These are phyloP conservation scores for Penicillium cosmopolitanum DNA, from an alignment of 495 filamentous ascomycete species.

Conservation along the genomic window DNA sequence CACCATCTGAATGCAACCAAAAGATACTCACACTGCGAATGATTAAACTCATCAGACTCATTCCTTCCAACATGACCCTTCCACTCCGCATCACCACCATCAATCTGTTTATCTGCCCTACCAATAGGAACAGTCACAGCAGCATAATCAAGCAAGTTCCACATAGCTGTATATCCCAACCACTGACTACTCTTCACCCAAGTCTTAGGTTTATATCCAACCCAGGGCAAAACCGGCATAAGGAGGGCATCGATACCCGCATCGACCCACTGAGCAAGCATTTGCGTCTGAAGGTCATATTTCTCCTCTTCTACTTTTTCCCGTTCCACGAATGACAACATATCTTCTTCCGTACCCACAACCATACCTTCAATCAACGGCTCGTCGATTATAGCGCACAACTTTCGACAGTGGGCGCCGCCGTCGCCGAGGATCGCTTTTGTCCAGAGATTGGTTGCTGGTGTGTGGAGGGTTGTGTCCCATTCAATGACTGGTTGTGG, in stretches of 20 bases:
- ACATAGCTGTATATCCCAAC: slow-evolving; percentile 65
- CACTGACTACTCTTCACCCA: slow-evolving; percentile 58
- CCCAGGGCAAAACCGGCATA: slow-evolving; percentile 57
- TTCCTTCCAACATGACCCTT: slow-evolving; percentile 35
- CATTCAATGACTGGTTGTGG: slow-evolving; percentile 43
- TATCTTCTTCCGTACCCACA: slow-evolving; percentile 33
- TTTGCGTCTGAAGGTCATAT: slow-evolving; percentile 27
- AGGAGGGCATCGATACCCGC: slow-evolving; percentile 66
- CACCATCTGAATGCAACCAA: background rate
- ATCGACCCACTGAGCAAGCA: slow-evolving; percentile 53
- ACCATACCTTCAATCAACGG: slow-evolving; percentile 54
- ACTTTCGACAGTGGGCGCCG: slow-evolving; percentile 50
- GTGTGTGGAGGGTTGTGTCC: slow-evolving; percentile 32
- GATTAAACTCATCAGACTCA: slow-evolving; percentile 45
- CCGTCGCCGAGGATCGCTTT: slow-evolving; percentile 60
- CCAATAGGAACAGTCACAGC: slow-evolving; percentile 56
- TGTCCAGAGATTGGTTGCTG: slow-evolving; percentile 40
- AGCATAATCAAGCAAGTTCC: slow-evolving; percentile 71
- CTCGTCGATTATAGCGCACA: slow-evolving; percentile 56
- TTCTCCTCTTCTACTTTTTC: slow-evolving; percentile 40
- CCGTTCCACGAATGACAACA: slow-evolving; percentile 28
- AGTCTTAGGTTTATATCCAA: slow-evolving; percentile 48
- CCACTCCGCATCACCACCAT: slow-evolving; percentile 26
- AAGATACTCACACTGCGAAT: slow-evolving; percentile 38
- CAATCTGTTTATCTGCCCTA: slow-evolving; percentile 42